phyloP scores from a whole-genome alignment of 169 alveolate genomes.

The Prorocentrum cordatum region DNA sequence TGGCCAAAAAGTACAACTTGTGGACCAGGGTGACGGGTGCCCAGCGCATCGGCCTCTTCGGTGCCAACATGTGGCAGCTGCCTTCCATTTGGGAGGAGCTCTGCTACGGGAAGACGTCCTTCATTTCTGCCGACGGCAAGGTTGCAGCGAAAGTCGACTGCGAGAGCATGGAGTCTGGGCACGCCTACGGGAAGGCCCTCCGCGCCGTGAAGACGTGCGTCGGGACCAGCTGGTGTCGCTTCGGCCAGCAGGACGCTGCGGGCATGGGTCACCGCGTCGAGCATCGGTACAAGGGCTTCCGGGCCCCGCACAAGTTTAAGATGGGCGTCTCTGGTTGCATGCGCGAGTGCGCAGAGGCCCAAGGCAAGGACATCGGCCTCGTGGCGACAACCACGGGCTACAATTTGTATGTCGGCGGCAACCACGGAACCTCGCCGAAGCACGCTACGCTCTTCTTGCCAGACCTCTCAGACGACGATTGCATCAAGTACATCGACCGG shows the following conservation, averaged over 20 bases:
- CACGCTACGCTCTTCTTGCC: background rate
- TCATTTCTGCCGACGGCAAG: background rate
- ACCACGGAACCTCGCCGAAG: background rate
- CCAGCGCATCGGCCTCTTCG: background rate
- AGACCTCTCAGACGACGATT: background rate
- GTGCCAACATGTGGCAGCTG: background rate
- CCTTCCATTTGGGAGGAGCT: background rate
- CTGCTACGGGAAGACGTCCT: background rate
- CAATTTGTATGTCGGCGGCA: background rate
- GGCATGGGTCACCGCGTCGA: conserved; percentile 6
- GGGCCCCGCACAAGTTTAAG: conserved; percentile 62
- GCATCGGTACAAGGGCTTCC: conserved; percentile 52
- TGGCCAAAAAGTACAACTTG: background rate
- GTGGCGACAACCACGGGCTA: background rate
- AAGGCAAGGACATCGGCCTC: background rate
- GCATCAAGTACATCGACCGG: background rate
- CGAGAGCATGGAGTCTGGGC: conserved; percentile 50
- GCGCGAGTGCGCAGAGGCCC: background rate
- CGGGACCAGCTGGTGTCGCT: conserved; percentile 59
- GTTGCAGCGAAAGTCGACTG: conserved; percentile 10
- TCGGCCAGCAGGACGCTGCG: conserved; percentile 58
- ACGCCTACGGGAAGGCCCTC: conserved; percentile 53
- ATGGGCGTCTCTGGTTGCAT: conserved; percentile 10
- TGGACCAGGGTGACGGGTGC: background rate
- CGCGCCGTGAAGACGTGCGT: conserved; percentile 67